A percentile compares a stretch with the other conserved stretches of the same genome.
Evolutionary conservation across 805 yeast species (phyloP).

Genomic region (Pichia gijzeniarum): DNA sequence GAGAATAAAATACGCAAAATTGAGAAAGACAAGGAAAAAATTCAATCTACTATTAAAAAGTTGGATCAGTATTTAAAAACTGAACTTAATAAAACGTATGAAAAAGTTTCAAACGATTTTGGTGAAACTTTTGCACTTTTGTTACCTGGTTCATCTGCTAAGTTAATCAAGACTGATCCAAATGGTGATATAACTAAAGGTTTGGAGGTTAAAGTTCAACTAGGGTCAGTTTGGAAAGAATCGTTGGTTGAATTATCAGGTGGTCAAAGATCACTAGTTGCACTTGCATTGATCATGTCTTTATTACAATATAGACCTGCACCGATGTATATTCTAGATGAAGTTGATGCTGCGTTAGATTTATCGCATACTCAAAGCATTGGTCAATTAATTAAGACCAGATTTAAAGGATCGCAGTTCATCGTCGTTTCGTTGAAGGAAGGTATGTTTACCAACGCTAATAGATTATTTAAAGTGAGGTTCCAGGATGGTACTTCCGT

Average conservation of each 20-base stretch:
- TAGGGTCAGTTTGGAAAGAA: constrained; percentile 94
- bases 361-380: constrained; percentile 95
- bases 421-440: constrained; percentile 95
- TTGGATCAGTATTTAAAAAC: constrained; percentile 80
- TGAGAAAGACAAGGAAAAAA: constrained; percentile 82
- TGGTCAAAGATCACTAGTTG: constrained; percentile 93
- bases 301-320: constrained; percentile 94
- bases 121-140: constrained; percentile 86
- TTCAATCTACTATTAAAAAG: constrained; percentile 78
- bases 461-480: constrained; percentile 84
- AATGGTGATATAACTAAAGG: constrained; percentile 77
- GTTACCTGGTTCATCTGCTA: constrained; percentile 85
- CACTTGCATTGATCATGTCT: constrained; percentile 87
- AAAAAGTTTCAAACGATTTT: constrained; percentile 80
- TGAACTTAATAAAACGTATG: constrained; percentile 78
- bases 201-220: constrained; percentile 78
- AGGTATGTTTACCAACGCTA: constrained; percentile 97
- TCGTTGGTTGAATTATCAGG: constrained; percentile 93
- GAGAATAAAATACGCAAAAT: constrained; percentile 79
- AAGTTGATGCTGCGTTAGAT: constrained; percentile 97
- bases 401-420: constrained; percentile 93
- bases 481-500: constrained; percentile 97
- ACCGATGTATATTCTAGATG: constrained; percentile 96
- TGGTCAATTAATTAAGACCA: constrained; percentile 90
- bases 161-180: constrained; percentile 75